Evolutionary conservation across 2,329 filamentous ascomycete species (phyloP).

Genomic region (Colletotrichum orbiculare): DNA sequence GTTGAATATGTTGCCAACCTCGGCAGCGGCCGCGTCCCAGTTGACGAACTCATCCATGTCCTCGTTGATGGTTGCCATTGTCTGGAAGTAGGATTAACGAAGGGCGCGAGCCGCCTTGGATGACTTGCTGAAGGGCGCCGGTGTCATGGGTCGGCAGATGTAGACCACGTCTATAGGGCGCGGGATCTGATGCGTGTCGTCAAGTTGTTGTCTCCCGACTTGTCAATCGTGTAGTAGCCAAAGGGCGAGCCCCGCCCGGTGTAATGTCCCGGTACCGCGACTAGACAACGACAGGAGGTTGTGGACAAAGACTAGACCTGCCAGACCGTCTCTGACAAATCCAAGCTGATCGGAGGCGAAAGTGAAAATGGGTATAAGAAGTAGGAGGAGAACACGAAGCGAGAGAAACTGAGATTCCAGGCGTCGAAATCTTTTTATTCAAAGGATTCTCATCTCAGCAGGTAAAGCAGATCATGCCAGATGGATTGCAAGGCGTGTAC

Average conservation of each 20-base stretch:
- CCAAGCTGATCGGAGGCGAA: constrained; percentile 22
- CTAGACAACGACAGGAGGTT: no score
- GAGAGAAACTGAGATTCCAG: constrained; percentile 5
- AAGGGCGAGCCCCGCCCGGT: constrained; percentile 32
- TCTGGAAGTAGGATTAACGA: constrained; percentile 24
- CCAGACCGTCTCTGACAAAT: constrained; percentile 3
- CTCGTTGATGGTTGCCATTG: constrained; percentile 53
- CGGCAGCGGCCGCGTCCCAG: constrained; percentile 64
- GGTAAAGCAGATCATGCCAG: constrained; percentile 23
- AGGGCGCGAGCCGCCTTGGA: constrained; percentile 23
- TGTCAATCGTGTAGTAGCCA: constrained; percentile 20
- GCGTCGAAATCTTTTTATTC: constrained; percentile 34
- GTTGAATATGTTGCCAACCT: constrained; percentile 47
- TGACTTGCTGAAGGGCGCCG: constrained; percentile 31
- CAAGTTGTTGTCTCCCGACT: background rate
- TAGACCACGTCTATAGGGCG: constrained; percentile 22
- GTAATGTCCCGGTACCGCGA: constrained; percentile 1
- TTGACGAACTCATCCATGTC: constrained; percentile 73
- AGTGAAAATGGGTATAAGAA: constrained; percentile 34
- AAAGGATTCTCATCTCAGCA: constrained; percentile 8
- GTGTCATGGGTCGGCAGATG: constrained; percentile 28
- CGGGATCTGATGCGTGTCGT: constrained; percentile 4
- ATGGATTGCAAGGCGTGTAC: constrained; percentile 6
- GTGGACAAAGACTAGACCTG: no score
- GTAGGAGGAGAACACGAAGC: background rate